Evolutionary conservation across 164 flowering plant genomes (phyloP), one percentile per base, ranked within the genome.

Genomic region (Berberis thunbergii): DNA sequence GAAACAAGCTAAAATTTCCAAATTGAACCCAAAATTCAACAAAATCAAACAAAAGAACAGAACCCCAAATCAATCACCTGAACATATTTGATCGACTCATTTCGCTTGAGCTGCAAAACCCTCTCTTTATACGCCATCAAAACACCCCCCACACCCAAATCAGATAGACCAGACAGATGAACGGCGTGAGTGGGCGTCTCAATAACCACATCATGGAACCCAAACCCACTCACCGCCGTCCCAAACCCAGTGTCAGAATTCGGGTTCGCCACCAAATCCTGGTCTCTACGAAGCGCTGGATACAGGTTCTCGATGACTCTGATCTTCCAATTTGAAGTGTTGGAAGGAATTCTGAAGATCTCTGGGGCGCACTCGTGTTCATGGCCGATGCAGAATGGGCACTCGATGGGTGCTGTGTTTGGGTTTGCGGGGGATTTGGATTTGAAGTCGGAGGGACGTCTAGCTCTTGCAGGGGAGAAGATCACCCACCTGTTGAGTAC

Each of bases 351-450:
- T 6, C 97, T 83, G 72, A 95, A 88, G 53, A 95, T 91, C 76
- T 95, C 91, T 41, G 99, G 99, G 1, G 97, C 97, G 62, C 97
- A 89, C 53, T 83, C 77, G 78, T 84, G 86, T 75, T 94, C 99
- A 75, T 81, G 71, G 75, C 92, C 89, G 59, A 74, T 64, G 75
- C 97, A 91, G 78, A 91, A 91, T 6, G 96, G 85, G 72, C 97
- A 93, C 1, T 73, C 60, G 9, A 59, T 42, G 2, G 63, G 59
- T 42, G 67, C 49, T 6, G 77, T 38, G 62, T 57, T 72, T 11
- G 80, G 67, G 69, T 73, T 65, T 13, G 80, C 63, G 0, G 85
- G 79, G 10, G 80, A 39, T 58, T 86, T 81, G 71, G 96, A 78
- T 73, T 91, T 88, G 87, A 87, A 87, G 64, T 89, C 95, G 54